Base-by-base conservation (phyloP, 441 rosid genomes). In the Erodium moschatum region DNA sequence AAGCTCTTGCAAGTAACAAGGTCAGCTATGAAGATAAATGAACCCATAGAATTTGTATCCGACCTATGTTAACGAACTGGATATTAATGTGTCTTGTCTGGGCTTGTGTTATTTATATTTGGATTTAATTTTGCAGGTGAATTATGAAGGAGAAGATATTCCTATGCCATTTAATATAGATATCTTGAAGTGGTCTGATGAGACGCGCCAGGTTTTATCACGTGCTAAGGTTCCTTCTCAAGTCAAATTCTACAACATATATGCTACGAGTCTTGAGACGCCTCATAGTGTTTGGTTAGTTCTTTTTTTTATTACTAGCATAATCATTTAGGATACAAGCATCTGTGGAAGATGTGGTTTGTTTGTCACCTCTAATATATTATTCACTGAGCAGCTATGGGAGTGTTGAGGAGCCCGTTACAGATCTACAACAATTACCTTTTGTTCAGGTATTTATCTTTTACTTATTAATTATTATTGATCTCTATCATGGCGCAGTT, bases 231-330 rank as follows among this genome's bases (percentile, higher is more conserved):
- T 93, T 81, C 97, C 98, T 56, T 5, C 87, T 18, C 70, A 82
- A 79, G 98, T 93, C 67, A 90, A 90, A 83, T 93, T 93, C 80
- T 93, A 87, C 80, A 90, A 90, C 67, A 87, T 93, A 65, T 93
- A 93, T 71, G 98, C 87, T 24, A 90, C 80, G 66, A 82, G 79
- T 80, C 79, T 89, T 48, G 97, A 82, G 75, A 90, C 98, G 65
- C 98, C 98, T 8, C 98, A 90, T 63, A 87, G 86, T 73, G 92
- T 87, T 66, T 81, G 98, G 98, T 93, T 88, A 77, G 80, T 73
- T 72, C 33, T 67, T 40, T 68, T 67, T 64, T 27, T 19, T 18
- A 20, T 6, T 20, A 24, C 13, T 24, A 20, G 65, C 27, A 24
- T 56, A 56, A 56, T 56, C 62, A 56, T 56, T 56, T 18, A 56